Evolutionary conservation across 78 protist genomes (phyloP).

Genomic region (Dictyostelium brefeldianum): DNA sequence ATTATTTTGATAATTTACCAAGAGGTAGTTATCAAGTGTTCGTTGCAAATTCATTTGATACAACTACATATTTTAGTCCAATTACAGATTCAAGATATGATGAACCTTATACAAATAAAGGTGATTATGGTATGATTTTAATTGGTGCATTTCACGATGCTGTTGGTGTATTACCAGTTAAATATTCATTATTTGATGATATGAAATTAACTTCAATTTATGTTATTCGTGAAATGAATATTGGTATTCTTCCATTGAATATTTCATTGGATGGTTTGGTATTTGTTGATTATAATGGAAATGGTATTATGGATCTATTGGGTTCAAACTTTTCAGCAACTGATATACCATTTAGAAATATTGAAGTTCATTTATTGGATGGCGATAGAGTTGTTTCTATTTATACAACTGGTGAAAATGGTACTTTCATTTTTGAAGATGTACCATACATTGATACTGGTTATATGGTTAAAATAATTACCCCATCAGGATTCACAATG

Average conservation of each 20-base stretch:
- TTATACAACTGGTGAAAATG: not conserved
- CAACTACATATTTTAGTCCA: not conserved
- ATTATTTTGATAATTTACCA: slow-evolving; percentile 9
- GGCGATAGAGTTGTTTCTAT: not conserved
- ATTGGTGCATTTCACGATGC: not conserved
- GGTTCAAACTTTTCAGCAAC: not conserved
- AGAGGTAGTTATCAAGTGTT: not conserved
- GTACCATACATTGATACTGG: not conserved
- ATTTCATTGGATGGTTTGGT: not conserved
- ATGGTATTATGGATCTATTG: slow-evolving; percentile 11
- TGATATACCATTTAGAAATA: not conserved
- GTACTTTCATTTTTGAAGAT: not conserved
- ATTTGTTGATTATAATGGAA: slow-evolving; percentile 40
- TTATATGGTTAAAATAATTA: not conserved
- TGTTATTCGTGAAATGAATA: slow-evolving; percentile 33
- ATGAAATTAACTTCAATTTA: not conserved
- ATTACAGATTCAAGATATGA: not conserved
- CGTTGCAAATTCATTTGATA: not conserved
- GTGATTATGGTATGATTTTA: not conserved
- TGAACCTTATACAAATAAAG: slow-evolving; percentile 7
- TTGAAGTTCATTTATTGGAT: not conserved
- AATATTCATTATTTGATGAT: not conserved
- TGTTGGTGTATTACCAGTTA: not conserved
- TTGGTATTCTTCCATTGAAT: slow-evolving; percentile 17
- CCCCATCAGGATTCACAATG: not conserved